Evolutionary conservation across 148 eudicot genomes (phyloP), one percentile per base, ranked within the genome.

Genomic region (Fagopyrum esculentum): DNA sequence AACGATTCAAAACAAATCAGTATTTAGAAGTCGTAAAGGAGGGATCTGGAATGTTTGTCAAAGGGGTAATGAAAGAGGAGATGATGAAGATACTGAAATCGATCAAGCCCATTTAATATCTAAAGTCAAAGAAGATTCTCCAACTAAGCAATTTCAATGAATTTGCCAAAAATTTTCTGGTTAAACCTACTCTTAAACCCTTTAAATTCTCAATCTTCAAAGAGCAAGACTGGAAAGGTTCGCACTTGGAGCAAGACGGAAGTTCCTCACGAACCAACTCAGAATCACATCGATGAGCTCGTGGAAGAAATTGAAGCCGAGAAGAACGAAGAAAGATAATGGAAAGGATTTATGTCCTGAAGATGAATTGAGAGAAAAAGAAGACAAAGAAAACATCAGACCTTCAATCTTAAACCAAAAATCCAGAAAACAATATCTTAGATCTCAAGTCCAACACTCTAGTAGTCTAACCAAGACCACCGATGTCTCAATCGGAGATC

Each of bases 11-110:
- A 35, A 11, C 15, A 16, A 64, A 64, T 64, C 6, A 12, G 40
- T 13, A 5, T 11, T 64, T 5, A 11, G 8, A 64, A 15, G 7
- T 7, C n/a, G 3, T 4, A 13, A 64, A 30, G 9, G 11, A 15
- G 26, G 69, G 4, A 2, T 64, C n/a, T 29, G 54, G 35, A 26
- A 60, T 80, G 17, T 22, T 22, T 22, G 91, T 93, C 96, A 94
- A 87, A 85, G 87, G 80, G 26, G 55, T 75, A 35, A 81, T 93
- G 85, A 94, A 90, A 78, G 98, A 96, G 17, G 92, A 86, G 83
- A 80, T 91, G 3, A 79, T 94, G 80, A 94, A 89, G 86, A 94
- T 89, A 72, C 71, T 94, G 77, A 91, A 91, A 78, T 71, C 98
- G 55, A 83, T 88, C 3, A 90, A 91, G 73, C 77, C 86, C 49